Evolutionary conservation across 2,329 filamentous ascomycete genomes (phyloP).

Genomic region (Chrysoporthe puriensis): DNA sequence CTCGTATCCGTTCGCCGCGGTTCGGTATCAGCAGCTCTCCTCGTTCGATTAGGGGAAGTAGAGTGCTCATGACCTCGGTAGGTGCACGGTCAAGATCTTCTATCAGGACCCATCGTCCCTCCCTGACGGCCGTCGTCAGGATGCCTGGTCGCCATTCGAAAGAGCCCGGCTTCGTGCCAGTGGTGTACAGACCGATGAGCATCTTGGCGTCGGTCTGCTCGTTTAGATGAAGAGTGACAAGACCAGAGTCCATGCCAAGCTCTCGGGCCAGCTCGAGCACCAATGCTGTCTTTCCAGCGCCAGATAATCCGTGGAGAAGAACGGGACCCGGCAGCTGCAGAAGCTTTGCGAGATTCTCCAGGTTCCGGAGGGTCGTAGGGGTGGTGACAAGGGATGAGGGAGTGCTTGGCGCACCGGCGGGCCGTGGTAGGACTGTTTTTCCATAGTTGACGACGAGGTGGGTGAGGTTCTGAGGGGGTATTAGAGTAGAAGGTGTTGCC

Average conservation of each 20-base stretch:
- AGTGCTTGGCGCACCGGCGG: constrained; percentile 51
- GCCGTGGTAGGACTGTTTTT: constrained; percentile 67
- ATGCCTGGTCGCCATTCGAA: constrained; percentile 94
- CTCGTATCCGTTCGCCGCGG: constrained; percentile 82
- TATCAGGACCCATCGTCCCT: constrained; percentile 95
- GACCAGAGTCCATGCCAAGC: constrained; percentile 76
- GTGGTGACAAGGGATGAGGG: constrained; percentile 68
- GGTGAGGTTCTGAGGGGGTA: constrained; percentile 52
- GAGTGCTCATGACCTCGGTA: constrained; percentile 89
- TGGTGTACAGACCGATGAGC: constrained; percentile 91
- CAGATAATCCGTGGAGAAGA: constrained; percentile 79
- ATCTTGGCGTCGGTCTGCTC: constrained; percentile 98
- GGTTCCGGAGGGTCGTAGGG: constrained; percentile 71
- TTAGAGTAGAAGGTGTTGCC: neutral
- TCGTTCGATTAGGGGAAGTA: constrained; percentile 89
- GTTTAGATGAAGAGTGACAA: constrained; percentile 95
- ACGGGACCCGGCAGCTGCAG: constrained; percentile 73
- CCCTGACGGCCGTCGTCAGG: constrained; percentile 87
- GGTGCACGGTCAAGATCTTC: constrained; percentile 96
- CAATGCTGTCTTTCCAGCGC: constrained; percentile 87
- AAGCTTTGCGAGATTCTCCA: constrained; percentile 68
- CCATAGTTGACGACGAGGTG: constrained; percentile 67
- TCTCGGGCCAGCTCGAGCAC: constrained; percentile 80
- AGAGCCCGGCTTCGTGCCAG: constrained; percentile 81
- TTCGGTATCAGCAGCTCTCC: constrained; percentile 90